These are phyloP conservation scores for Neofusicoccum umdonicola DNA, from an alignment of 2,329 filamentous ascomycete genomes.

Conservation along the genomic window DNA sequence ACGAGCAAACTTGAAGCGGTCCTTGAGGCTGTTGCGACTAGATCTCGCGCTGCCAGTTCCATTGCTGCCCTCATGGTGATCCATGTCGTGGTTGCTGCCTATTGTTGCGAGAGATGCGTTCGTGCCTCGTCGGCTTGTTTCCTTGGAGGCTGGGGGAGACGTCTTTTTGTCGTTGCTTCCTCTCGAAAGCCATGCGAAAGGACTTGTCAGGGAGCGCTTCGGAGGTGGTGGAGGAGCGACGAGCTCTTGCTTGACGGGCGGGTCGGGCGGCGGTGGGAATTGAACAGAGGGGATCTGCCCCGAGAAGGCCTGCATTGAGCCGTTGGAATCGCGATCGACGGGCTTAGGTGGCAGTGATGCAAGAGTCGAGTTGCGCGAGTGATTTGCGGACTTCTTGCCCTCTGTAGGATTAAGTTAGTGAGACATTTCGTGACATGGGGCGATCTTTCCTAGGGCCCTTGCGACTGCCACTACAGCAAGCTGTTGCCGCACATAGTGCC, in stretches of 20 bases:
- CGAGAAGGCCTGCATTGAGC: conserved; percentile 64
- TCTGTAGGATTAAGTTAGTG: conserved; percentile 12
- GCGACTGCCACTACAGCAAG: background rate
- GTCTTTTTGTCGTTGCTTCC: conserved; percentile 59
- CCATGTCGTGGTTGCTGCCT: conserved; percentile 77
- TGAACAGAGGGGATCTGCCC: conserved; percentile 67
- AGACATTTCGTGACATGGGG: conserved; percentile 9
- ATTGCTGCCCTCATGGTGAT: conserved; percentile 38
- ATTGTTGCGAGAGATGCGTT: conserved; percentile 76
- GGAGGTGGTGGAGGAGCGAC: conserved; percentile 40
- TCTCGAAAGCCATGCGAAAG: conserved; percentile 82
- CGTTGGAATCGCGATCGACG: conserved; percentile 13
- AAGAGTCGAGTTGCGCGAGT: conserved; percentile 14
- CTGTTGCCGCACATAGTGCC: background rate
- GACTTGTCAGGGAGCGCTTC: conserved; percentile 75
- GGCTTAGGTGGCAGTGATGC: conserved; percentile 9
- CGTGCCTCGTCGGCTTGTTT: conserved; percentile 64
- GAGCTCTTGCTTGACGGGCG: conserved; percentile 26
- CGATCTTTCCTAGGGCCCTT: background rate
- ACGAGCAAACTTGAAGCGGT: conserved; percentile 46
- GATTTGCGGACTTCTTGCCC: conserved; percentile 16
- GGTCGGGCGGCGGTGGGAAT: conserved; percentile 38
- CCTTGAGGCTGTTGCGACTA: conserved; percentile 43
- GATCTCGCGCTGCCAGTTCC: conserved; percentile 28
- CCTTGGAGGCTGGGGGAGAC: conserved; percentile 54